Base-by-base conservation (phyloP, 164 flowering plant genomes). In the Magnolia changhungtana region DNA sequence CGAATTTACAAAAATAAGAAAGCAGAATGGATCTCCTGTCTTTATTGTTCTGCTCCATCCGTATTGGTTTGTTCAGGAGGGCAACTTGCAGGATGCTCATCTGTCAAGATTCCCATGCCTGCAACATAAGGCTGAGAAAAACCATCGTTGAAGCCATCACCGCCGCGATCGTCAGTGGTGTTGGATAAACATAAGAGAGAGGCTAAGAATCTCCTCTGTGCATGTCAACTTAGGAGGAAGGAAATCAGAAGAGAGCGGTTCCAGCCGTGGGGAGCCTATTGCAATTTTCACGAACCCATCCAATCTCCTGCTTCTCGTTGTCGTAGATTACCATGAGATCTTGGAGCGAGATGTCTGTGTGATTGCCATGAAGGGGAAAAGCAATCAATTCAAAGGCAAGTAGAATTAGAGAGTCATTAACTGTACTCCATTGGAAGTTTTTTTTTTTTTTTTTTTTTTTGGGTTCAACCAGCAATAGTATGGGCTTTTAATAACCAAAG, bases 281-380 rank as follows among this genome's bases (percentile, higher is more conserved):
- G 81, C 99, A 96, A 76, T 93, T 82, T 72, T 89, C 82, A 23
- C 86, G 74, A 50, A 74, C 67, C 99, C 98, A 96, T 78, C 99
- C 98, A 21, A 96, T 86, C 80, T 75, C 88, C 73, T 85, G 84
- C 67, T 83, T 86, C 80, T 94, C 98, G 21, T 88, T 89, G 86
- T 96, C 94, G 55, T 93, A 92, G 21, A 94, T 81, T 78, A 96
- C 90, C 87, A 94, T 66, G 78, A 85, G 86, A 72, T 89, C 88
- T 82, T 83, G 97, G 82, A 94, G 24, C 1, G 88, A 84, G 18
- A 87, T 83, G 73, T 96, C 99, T 96, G 90, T 18, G n/a, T 72
- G 45, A 75, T 4, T 70, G 49, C 50, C 8, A 51, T 4, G 1
- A 31, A 63, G 45, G 29, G 50, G 7, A 13, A 7, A 63, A 18